Conservation (phyloP, 108 stramenopile species). For the Fragilaria crotonensis region DNA sequence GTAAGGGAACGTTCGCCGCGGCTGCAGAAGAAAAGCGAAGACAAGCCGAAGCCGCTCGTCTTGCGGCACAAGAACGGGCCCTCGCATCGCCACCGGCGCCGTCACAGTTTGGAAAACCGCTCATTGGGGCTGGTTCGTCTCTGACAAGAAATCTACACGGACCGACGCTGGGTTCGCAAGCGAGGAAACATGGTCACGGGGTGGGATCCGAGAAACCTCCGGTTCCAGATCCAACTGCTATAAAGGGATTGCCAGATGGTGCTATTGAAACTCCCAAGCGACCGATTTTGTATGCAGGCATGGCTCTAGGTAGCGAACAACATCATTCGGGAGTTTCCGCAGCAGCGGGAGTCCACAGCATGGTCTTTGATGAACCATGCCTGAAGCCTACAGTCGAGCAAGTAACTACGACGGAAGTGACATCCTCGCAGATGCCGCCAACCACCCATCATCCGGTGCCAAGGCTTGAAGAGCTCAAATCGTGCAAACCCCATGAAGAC, state of each 20-base stretch:
- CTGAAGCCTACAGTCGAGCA: neutral
- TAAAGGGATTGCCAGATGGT: constrained; percentile 4
- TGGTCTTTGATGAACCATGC: neutral
- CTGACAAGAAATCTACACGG: constrained; percentile 61
- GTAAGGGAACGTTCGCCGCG: constrained; percentile 55
- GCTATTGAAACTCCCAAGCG: constrained; percentile 13
- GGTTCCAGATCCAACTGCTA: constrained; percentile 1
- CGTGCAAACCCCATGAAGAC: constrained; percentile 6
- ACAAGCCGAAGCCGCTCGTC: constrained; percentile 31
- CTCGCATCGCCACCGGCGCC: constrained; percentile 14
- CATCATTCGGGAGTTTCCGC: constrained; percentile 53
- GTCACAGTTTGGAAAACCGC: constrained; percentile 53
- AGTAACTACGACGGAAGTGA: neutral
- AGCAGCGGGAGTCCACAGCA: constrained; percentile 57
- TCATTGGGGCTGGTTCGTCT: constrained; percentile 42
- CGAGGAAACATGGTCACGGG: constrained; percentile 26
- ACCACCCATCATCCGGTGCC: neutral
- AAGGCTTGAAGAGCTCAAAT: neutral
- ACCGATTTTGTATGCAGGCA: constrained; percentile 66
- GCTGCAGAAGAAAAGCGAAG: constrained; percentile 56
- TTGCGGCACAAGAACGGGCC: constrained; percentile 25
- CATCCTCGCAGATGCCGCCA: neutral
- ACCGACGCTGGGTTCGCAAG: constrained; percentile 40
- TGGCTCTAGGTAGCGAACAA: constrained; percentile 69
- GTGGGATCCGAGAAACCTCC: constrained; percentile 14